Evolutionary conservation across 192 early-diverging fungal species (phyloP).

Genomic region (Backusella tarrabulga): DNA sequence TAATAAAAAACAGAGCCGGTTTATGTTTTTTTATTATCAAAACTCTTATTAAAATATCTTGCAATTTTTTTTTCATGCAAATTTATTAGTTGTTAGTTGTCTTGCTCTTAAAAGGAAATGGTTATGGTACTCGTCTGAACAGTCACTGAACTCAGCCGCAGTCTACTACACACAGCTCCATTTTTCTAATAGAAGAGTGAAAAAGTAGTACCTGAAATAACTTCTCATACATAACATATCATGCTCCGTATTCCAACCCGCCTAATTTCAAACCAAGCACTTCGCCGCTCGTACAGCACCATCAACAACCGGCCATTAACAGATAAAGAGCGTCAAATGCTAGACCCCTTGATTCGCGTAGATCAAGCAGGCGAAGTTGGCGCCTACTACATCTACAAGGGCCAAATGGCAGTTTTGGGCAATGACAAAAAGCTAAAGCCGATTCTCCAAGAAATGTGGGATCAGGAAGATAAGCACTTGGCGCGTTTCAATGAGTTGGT

Average conservation of each 20-base stretch:
- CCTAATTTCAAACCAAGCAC: not conserved
- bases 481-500: slow-evolving; percentile 76
- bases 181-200: not conserved
- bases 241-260: not conserved
- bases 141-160: not conserved
- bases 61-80: not conserved
- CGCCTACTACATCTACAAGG: slow-evolving; percentile 94
- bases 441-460: slow-evolving; percentile 91
- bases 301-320: slow-evolving; percentile 31
- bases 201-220: too few species aligned
- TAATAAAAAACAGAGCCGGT: too few species aligned
- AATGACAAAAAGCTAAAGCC: slow-evolving; percentile 64
- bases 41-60: not conserved
- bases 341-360: slow-evolving; percentile 85
- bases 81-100: not conserved
- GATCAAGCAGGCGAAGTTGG: slow-evolving; percentile 97
- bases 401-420: slow-evolving; percentile 83
- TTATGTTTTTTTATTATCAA: not conserved
- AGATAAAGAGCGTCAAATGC: slow-evolving; percentile 51
- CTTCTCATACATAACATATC: not conserved
- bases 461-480: slow-evolving; percentile 90
- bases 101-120: not conserved
- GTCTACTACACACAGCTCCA: not conserved
- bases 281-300: not conserved
- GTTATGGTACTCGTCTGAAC: not conserved